Percentiles rank a stretch among this genome's conserved stretches.
These are phyloP conservation scores for Pseudoscleropodium purum DNA, from an alignment of 225 moss, liverwort and hornwort genomes.

Conservation along the genomic window DNA sequence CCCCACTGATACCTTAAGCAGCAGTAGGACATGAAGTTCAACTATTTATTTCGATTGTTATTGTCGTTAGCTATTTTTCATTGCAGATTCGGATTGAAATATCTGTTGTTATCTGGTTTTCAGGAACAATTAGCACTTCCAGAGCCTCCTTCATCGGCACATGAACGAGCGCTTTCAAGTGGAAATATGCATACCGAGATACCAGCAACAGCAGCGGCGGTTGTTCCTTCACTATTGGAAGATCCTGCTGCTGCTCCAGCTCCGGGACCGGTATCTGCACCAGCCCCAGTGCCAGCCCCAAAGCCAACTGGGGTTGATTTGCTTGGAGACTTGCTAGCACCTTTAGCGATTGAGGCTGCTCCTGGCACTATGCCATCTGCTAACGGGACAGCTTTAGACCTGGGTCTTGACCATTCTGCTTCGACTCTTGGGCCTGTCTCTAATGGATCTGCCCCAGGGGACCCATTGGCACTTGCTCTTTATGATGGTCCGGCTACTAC, in stretches of 20 bases:
- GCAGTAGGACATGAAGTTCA: background rate
- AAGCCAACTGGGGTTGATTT: constrained; percentile 45
- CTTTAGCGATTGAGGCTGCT: constrained; percentile 75
- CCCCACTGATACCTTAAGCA: background rate
- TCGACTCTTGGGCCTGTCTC: constrained; percentile 22
- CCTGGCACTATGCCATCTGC: constrained; percentile 39
- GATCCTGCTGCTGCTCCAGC: background rate
- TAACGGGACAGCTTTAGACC: constrained; percentile 17
- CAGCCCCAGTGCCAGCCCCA: background rate
- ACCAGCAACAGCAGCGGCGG: constrained; percentile 7
- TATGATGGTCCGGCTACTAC: constrained; percentile 49
- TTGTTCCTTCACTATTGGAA: constrained; percentile 15
- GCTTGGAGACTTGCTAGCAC: constrained; percentile 80
- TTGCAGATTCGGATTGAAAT: background rate
- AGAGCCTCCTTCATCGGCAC: constrained; percentile 36
- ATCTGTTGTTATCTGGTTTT: background rate
- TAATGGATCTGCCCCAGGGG: constrained; percentile 18
- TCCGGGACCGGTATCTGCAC: background rate
- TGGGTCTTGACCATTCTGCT: constrained; percentile 42
- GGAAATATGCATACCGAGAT: constrained; percentile 40
- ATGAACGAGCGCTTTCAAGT: constrained; percentile 49
- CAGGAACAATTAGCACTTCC: constrained; percentile 63
- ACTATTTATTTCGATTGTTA: background rate
- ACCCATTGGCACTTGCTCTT: constrained; percentile 63
- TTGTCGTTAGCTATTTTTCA: background rate